phyloP scores from a whole-genome alignment of 306 rosid genomes.

The Chamaecrista fasciculata region DNA sequence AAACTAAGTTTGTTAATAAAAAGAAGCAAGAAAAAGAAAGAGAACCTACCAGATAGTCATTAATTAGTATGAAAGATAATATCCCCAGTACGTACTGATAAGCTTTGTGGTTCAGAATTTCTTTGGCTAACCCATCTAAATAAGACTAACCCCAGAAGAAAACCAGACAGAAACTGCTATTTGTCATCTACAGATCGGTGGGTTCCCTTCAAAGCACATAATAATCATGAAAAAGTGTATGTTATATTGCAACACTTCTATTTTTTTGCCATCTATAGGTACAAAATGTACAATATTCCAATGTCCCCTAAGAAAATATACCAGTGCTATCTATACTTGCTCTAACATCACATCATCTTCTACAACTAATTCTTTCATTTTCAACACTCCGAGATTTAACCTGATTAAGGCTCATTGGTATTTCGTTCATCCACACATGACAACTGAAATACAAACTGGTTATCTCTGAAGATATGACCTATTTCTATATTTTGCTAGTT shows the following conservation, averaged over 20 bases:
- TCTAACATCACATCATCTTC: neutral
- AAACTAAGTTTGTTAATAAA: neutral
- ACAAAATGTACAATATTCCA: too few relatives aligned
- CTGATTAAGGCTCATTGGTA: neutral
- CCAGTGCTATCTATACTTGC: too few relatives aligned
- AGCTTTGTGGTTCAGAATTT: constrained; percentile 36
- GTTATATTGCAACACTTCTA: too few relatives aligned
- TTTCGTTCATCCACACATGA: neutral
- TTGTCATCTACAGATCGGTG: too few relatives aligned
- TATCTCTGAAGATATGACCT: neutral
- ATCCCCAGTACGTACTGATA: constrained; percentile 50
- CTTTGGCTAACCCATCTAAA: too few relatives aligned
- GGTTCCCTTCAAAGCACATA: too few relatives aligned
- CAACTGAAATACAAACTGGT: neutral
- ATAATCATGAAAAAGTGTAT: too few relatives aligned
- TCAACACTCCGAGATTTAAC: neutral
- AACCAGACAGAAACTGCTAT: too few relatives aligned
- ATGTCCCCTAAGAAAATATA: too few relatives aligned
- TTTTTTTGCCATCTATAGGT: too few relatives aligned
- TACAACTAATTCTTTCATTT: neutral
- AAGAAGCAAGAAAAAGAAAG: neutral
- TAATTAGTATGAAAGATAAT: constrained; percentile 37
- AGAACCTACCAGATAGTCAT: constrained; percentile 26
- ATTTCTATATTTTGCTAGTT: neutral
- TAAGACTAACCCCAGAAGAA: too few relatives aligned